Percentiles rank a stretch among this genome's conserved stretches.
phyloP scores from a whole-genome alignment of 2,329 filamentous ascomycete species.

The Leptodontidium sp. region DNA sequence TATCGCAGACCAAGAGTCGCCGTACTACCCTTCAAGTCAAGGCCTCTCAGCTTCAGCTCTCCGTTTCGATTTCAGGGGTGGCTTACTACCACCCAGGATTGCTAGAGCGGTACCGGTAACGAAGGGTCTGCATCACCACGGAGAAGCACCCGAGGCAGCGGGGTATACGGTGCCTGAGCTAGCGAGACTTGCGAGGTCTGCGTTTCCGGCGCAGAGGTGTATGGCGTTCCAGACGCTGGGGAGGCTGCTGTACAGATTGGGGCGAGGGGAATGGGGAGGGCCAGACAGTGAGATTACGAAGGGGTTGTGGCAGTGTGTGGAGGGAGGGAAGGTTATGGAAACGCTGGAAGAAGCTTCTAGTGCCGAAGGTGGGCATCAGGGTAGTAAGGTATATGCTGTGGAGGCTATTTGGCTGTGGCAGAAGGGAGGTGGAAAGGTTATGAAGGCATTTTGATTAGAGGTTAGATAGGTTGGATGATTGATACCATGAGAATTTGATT shows the following conservation, averaged over 20 bases:
- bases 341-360: slow-evolving; percentile 79
- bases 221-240: slow-evolving; percentile 92
- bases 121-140: slow-evolving; percentile 91
- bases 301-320: slow-evolving; percentile 83
- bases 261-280: slow-evolving; percentile 74
- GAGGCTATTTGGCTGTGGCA: slow-evolving; percentile 85
- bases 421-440: slow-evolving; percentile 50
- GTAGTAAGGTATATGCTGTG: slow-evolving; percentile 82
- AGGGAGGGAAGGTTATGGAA: slow-evolving; percentile 79
- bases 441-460: slow-evolving; percentile 40
- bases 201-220: slow-evolving; percentile 86
- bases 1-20: slow-evolving; percentile 71
- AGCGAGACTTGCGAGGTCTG: slow-evolving; percentile 79
- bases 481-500: not conserved
- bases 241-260: slow-evolving; percentile 82
- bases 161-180: slow-evolving; percentile 94
- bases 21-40: slow-evolving; percentile 82
- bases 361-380: slow-evolving; percentile 73
- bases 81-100: slow-evolving; percentile 78
- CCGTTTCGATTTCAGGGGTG: slow-evolving; percentile 88
- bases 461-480: not conserved
- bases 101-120: slow-evolving; percentile 78
- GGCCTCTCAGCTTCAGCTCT: slow-evolving; percentile 78
- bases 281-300: slow-evolving; percentile 73
- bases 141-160: slow-evolving; percentile 88